A percentile compares a stretch with the other conserved stretches of the same genome.
Evolutionary conservation across 371 early-diverging fungal genomes (phyloP).

Genomic region (Mortierella sp.): DNA sequence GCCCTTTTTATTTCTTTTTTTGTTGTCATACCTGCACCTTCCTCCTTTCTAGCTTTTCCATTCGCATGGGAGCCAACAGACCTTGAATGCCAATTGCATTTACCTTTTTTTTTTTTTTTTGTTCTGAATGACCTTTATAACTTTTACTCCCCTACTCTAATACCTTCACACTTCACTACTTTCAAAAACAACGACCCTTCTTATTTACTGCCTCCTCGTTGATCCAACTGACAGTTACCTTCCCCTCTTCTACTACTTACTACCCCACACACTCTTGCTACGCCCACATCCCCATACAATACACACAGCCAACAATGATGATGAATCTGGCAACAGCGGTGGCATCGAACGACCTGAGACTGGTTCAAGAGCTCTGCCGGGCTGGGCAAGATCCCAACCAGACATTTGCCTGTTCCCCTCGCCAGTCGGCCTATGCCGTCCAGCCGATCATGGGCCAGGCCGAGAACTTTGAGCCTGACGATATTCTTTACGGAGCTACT

Average conservation of each 20-base stretch:
- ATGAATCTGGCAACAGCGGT: slow-evolving; percentile 69
- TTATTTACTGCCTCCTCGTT: too few relatives aligned
- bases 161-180: not conserved
- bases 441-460: slow-evolving; percentile 58
- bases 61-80: not conserved
- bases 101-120: not conserved
- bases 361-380: slow-evolving; percentile 60
- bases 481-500: slow-evolving; percentile 65
- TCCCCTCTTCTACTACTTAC: not conserved
- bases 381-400: slow-evolving; percentile 67
- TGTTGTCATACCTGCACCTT: not conserved
- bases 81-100: not conserved
- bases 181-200: too few relatives aligned
- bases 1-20: not conserved
- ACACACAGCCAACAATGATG: not conserved
- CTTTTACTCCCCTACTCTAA: not conserved
- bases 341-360: slow-evolving; percentile 65
- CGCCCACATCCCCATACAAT: too few relatives aligned
- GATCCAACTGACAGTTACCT: too few relatives aligned
- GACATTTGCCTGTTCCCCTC: slow-evolving; percentile 62
- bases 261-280: not conserved
- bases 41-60: not conserved
- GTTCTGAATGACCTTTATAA: slow-evolving; percentile 11
- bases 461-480: slow-evolving; percentile 54
- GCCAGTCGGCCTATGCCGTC: slow-evolving; percentile 50